These are phyloP conservation scores for Trametopsis cervina DNA, from an alignment of 768 basidiomycete species.

Conservation along the genomic window DNA sequence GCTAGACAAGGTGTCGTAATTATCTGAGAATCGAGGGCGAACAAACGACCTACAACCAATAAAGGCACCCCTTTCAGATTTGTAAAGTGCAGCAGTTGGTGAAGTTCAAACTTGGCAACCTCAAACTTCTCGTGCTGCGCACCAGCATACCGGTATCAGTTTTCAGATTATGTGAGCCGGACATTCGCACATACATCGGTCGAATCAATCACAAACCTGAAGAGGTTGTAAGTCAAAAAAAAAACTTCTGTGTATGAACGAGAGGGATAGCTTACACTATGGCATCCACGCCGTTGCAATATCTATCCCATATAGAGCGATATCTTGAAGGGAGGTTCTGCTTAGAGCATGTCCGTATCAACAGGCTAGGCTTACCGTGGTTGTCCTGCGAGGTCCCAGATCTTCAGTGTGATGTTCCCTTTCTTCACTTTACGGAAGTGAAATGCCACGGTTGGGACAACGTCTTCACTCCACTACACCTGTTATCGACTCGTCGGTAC, in stretches of 20 bases:
- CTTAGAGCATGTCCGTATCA: not conserved
- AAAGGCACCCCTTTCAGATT: conserved; percentile 67
- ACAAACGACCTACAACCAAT: conserved; percentile 63
- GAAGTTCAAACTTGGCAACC: conserved; percentile 77
- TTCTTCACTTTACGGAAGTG: conserved; percentile 84
- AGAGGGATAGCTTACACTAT: conserved; percentile 61
- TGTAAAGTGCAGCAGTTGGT: conserved; percentile 65
- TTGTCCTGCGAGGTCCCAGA: conserved; percentile 81
- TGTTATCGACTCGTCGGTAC: not conserved
- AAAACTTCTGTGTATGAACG: not conserved
- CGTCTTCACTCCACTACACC: conserved; percentile 85
- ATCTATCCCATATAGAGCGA: conserved; percentile 93
- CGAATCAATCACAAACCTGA: conserved; percentile 89
- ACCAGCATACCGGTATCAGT: too few species aligned
- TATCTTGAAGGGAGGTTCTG: conserved; percentile 47
- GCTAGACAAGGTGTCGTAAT: conserved; percentile 30
- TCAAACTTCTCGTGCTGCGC: conserved; percentile 81
- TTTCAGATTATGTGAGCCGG: too few species aligned
- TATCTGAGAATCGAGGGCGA: too few species aligned
- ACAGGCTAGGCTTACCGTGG: not conserved
- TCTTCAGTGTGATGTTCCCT: conserved; percentile 85
- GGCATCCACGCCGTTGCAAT: conserved; percentile 89
- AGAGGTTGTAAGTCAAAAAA: not conserved
- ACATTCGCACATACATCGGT: conserved; percentile 54
- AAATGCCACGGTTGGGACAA: conserved; percentile 94